Evolutionary conservation across 371 early-diverging fungal genomes (phyloP).

Genomic region (Mucor saturninus): DNA sequence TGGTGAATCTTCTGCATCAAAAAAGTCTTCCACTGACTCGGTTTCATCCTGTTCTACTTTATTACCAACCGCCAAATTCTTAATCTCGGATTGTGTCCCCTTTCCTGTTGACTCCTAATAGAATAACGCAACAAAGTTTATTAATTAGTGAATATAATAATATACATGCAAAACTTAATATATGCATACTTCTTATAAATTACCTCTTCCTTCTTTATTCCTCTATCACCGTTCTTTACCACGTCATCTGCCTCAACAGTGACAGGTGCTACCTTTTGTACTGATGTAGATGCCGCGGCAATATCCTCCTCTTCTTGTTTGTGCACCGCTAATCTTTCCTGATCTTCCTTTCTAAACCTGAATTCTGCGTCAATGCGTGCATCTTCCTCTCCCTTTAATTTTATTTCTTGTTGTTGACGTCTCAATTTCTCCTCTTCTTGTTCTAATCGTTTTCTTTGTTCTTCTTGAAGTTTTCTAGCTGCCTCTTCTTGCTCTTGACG

Average conservation of each 20-base stretch:
- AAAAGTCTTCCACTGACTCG: conserved; percentile 26
- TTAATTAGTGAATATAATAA: background rate
- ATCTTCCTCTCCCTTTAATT: background rate
- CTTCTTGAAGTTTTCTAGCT: background rate
- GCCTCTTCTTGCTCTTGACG: background rate
- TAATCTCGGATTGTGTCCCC: background rate
- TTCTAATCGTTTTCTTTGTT: too few relatives aligned
- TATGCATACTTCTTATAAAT: conserved; percentile 1
- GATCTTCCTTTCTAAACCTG: background rate
- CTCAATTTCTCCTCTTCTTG: too few relatives aligned
- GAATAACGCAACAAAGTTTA: background rate
- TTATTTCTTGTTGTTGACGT: background rate
- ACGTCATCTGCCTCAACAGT: too few relatives aligned
- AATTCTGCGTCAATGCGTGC: background rate
- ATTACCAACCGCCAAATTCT: background rate
- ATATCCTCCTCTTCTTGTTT: conserved; percentile 1
- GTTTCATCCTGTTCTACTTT: conserved; percentile 8
- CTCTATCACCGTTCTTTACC: background rate
- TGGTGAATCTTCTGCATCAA: conserved; percentile 22
- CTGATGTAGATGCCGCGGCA: background rate
- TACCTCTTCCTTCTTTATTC: background rate
- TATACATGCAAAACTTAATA: background rate
- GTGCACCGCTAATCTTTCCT: background rate
- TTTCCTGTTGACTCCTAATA: background rate
- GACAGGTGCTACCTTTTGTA: background rate